Evolutionary conservation across 140 eudicot species (phyloP).

Genomic region (Oenanthe javanica): DNA sequence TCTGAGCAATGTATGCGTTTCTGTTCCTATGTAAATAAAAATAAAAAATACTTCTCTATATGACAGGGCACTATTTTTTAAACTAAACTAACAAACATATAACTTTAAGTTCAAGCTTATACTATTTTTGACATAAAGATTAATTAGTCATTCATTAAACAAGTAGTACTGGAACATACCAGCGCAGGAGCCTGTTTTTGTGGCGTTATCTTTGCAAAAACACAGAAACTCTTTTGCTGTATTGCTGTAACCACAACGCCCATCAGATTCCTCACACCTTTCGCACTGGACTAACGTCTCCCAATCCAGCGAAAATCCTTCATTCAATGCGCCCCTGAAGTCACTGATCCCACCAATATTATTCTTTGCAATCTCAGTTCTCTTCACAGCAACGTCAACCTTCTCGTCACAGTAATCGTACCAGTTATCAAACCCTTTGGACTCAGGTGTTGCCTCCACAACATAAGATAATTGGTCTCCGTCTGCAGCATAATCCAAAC

Average conservation of each 20-base stretch:
- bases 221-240: conserved; percentile 12
- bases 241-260: conserved; percentile 27
- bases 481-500: too few relatives aligned
- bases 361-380: background rate
- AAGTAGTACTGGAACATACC: conserved; percentile 23
- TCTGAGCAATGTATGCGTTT: too few relatives aligned
- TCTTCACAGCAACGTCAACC: conserved; percentile 25
- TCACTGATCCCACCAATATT: background rate
- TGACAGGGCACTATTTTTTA: too few relatives aligned
- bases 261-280: conserved; percentile 21
- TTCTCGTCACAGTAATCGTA: background rate
- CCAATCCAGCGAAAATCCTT: conserved; percentile 33
- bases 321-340: background rate
- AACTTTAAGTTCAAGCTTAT: too few relatives aligned
- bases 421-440: background rate
- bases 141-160: background rate
- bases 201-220: conserved; percentile 20
- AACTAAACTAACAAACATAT: too few relatives aligned
- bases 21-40: too few relatives aligned
- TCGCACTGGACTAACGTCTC: background rate
- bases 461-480: too few relatives aligned
- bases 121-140: too few relatives aligned
- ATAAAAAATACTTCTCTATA: too few relatives aligned
- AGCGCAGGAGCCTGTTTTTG: conserved; percentile 17
- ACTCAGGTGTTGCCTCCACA: background rate